A percentile compares a stretch with the other conserved stretches of the same genome.
Conservation (phyloP, 805 yeast species). For the Spathaspora girioi region DNA sequence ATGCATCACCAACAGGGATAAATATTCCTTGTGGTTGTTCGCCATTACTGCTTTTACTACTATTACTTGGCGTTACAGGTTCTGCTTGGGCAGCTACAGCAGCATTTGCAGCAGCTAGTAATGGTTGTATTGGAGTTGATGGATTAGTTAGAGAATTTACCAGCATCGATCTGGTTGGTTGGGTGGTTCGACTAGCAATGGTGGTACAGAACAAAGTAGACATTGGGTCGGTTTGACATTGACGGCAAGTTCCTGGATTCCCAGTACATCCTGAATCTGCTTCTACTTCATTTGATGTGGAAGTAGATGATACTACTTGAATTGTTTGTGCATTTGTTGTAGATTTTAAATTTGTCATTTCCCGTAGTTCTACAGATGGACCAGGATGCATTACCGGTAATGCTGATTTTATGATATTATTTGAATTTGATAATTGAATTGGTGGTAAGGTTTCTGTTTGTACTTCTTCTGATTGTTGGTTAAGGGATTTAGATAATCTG, state of each 20-base stretch:
- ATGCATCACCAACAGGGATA: slow-evolving; percentile 89
- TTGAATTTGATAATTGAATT: slow-evolving; percentile 22
- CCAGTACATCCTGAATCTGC: slow-evolving; percentile 62
- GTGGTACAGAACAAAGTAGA: slow-evolving; percentile 86
- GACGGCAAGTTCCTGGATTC: slow-evolving; percentile 81
- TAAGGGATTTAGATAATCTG: slow-evolving; percentile 26
- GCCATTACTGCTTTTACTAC: background rate
- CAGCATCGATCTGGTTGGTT: background rate
- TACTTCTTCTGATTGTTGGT: slow-evolving; percentile 31
- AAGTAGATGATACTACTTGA: slow-evolving; percentile 10
- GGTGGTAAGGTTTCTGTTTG: slow-evolving; percentile 37
- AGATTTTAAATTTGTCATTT: slow-evolving; percentile 29
- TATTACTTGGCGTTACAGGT: slow-evolving; percentile 14
- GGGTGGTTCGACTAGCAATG: slow-evolving; percentile 50
- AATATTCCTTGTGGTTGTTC: slow-evolving; percentile 37
- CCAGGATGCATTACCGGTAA: slow-evolving; percentile 65
- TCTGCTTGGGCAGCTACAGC: slow-evolving; percentile 11
- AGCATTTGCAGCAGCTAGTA: slow-evolving; percentile 8
- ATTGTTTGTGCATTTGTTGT: slow-evolving; percentile 32
- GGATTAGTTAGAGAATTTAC: slow-evolving; percentile 6
- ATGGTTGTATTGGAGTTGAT: slow-evolving; percentile 7
- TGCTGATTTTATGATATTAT: slow-evolving; percentile 30
- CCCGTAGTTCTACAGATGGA: slow-evolving; percentile 52
- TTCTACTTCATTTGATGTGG: slow-evolving; percentile 1
- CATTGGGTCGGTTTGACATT: slow-evolving; percentile 85